phyloP scores from a whole-genome alignment of 176 grass and related monocot species.

The Zizania latifolia region DNA sequence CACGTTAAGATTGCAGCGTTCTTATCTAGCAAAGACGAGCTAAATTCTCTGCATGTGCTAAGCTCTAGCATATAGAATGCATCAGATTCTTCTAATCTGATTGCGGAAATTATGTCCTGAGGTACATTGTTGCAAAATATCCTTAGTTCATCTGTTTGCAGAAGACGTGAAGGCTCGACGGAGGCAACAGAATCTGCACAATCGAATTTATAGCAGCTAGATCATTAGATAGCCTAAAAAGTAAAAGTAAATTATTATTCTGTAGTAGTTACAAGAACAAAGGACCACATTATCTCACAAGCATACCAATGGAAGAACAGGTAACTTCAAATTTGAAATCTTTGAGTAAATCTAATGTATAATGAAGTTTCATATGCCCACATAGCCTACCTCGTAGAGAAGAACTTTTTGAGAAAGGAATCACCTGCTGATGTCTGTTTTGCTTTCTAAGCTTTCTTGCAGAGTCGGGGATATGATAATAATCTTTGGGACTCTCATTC shows the following conservation, averaged over 20 bases:
- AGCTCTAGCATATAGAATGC: no score
- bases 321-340: no score
- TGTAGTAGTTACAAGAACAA: no score
- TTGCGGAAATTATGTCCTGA: constrained; percentile 35
- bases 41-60: no score
- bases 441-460: constrained; percentile 14
- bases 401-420: no score
- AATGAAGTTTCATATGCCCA: no score
- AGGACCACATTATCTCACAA: background rate
- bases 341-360: no score
- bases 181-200: constrained; percentile 74
- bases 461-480: background rate
- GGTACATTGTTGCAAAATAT: constrained; percentile 39
- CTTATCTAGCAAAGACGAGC: no score
- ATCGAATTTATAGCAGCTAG: background rate
- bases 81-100: no score
- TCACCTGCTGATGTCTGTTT: background rate
- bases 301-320: background rate
- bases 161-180: constrained; percentile 55
- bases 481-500: constrained; percentile 29
- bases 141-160: constrained; percentile 44
- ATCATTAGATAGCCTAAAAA: background rate
- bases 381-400: no score
- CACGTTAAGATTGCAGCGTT: constrained; percentile 63
- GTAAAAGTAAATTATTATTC: background rate